Conservation (phyloP, 208 protist genomes). For the Spongospora subterranea region DNA sequence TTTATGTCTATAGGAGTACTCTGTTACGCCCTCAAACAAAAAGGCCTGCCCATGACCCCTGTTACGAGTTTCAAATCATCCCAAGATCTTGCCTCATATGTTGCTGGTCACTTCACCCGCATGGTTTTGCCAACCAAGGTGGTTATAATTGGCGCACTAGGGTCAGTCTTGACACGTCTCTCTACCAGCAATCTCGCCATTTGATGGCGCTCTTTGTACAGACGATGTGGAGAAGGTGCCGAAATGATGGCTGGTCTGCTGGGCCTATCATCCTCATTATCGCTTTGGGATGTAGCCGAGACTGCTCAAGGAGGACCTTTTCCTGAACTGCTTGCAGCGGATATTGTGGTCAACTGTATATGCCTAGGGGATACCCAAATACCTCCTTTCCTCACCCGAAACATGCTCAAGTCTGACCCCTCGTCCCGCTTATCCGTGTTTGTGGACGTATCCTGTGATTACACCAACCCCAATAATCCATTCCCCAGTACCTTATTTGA, state of each 20-base stretch:
- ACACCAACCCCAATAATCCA: constrained; percentile 56
- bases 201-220: not conserved
- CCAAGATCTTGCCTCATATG: not conserved
- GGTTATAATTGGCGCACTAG: not conserved
- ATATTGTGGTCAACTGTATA: constrained; percentile 59
- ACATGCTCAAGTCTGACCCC: not conserved
- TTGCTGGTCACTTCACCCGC: not conserved
- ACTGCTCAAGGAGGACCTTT: not conserved
- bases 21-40: not conserved
- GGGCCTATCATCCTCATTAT: not conserved
- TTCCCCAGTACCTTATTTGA: constrained; percentile 8
- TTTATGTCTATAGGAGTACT: not conserved
- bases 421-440: not conserved
- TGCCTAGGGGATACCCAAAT: constrained; percentile 36
- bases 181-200: not conserved
- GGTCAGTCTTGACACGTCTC: not conserved
- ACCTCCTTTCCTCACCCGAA: constrained; percentile 46
- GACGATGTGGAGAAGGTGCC: not conserved
- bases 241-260: not conserved
- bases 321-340: not conserved
- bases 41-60: not conserved
- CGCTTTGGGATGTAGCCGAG: not conserved
- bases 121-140: not conserved
- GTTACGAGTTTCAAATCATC: not conserved
- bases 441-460: constrained; percentile 51